A percentile compares a stretch with the other conserved stretches of the same genome.
Evolutionary conservation across 805 yeast genomes (phyloP).

Genomic region (Yarrowia sp.): DNA sequence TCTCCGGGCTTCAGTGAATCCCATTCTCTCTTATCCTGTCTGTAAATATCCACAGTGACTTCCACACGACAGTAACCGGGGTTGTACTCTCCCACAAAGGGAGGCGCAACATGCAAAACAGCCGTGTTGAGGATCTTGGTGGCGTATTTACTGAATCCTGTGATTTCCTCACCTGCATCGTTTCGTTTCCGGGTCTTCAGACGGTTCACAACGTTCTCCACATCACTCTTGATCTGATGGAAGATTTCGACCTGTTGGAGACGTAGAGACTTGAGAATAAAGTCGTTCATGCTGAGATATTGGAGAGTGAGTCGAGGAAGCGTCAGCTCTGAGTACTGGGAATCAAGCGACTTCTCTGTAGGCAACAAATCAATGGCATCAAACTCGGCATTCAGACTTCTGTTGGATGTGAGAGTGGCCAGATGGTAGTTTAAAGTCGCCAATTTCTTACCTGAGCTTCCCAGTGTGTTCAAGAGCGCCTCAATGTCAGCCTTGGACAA

Average conservation of each 20-base stretch:
- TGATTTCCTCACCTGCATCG: slow-evolving; percentile 21
- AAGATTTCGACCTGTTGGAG: slow-evolving; percentile 44
- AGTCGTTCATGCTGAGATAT: slow-evolving; percentile 48
- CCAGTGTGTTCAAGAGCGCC: slow-evolving; percentile 6
- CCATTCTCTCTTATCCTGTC: slow-evolving; percentile 46
- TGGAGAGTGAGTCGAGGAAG: slow-evolving; percentile 46
- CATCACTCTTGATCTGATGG: slow-evolving; percentile 43
- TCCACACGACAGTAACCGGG: slow-evolving; percentile 47
- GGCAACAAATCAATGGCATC: slow-evolving; percentile 39
- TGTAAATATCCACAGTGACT: slow-evolving; percentile 43
- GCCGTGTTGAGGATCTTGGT: slow-evolving; percentile 45
- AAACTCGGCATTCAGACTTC: slow-evolving; percentile 26
- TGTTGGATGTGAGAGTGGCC: slow-evolving; percentile 6
- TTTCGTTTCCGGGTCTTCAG: slow-evolving; percentile 41
- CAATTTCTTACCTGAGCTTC: slow-evolving; percentile 31
- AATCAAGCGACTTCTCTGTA: slow-evolving; percentile 38
- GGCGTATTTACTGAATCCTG: slow-evolving; percentile 38
- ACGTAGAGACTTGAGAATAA: slow-evolving; percentile 45
- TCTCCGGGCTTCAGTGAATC: slow-evolving; percentile 45
- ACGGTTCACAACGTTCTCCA: slow-evolving; percentile 43
- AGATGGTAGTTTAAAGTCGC: slow-evolving; percentile 10
- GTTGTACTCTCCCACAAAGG: slow-evolving; percentile 44
- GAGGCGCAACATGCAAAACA: slow-evolving; percentile 44
- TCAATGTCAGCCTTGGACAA: slow-evolving; percentile 23
- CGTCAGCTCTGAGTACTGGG: slow-evolving; percentile 40